Evolutionary conservation across 305 asterid genomes (phyloP), one percentile per base, ranked within the genome.

Genomic region (Fraxinus latifolia): DNA sequence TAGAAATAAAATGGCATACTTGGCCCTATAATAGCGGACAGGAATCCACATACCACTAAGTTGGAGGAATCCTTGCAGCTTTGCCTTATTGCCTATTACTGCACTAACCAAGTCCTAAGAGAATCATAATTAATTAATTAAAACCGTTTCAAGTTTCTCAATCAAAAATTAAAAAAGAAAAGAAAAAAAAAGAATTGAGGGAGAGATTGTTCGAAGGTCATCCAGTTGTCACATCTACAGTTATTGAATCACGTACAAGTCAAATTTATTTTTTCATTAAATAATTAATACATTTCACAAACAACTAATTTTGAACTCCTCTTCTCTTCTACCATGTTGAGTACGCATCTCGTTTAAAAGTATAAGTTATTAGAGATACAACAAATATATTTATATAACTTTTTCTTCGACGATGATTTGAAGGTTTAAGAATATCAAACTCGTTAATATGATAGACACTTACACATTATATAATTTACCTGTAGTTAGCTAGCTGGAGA

Each of bases 21-120:
- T 55, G 36, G 36, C n/a, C 74, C 21, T 67, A 27, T 25, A 32
- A 7, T 67, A 4, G 37, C 31, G 1, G 17, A 11, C 17, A 67
- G 31, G 74, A 67, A 67, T 67, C 74, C 70, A 32, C 25, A 3
- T 50, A 70, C 75, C 86, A 79, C 83, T 76, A 83, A 65, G 33
- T 44, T 25, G 76, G 65, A 79, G 11, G 23, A 25, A 71, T 37
- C 53, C 76, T 36, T 68, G 31, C 39, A 55, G 7, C 36, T 12
- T 27, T 27, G 29, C 29, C 29, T 27, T 27, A 27, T 67, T 67
- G 36, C 37, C 37, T 67, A 0, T 67, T 11, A 27, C 36, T 67
- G 74, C 37, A 23, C 74, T 67, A 67, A 12, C 73, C 36, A 27
- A 67, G 29, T 67, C 36, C 74, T 11, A 19, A 75, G n/a, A 36